phyloP scores from a whole-genome alignment of 1,284 basidiomycete species.

The Irpex lacteus region DNA sequence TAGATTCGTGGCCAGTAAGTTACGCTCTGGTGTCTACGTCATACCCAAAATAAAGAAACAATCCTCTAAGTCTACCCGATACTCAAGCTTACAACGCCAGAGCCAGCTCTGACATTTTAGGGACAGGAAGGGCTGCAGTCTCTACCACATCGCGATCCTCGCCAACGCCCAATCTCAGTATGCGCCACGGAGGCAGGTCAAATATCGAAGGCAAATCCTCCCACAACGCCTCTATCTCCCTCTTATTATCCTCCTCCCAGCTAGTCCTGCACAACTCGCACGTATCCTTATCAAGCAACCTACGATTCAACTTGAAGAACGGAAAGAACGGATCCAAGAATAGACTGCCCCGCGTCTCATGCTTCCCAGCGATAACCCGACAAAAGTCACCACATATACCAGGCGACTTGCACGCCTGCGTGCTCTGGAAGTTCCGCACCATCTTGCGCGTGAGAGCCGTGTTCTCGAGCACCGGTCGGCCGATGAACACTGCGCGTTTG shows the following conservation, averaged over 20 bases:
- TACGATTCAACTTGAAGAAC: slow-evolving; percentile 14
- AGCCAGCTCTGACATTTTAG: background rate
- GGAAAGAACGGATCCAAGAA: slow-evolving; percentile 10
- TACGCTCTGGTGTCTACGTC: background rate
- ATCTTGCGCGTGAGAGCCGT: slow-evolving; percentile 11
- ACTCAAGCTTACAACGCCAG: background rate
- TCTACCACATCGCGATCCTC: background rate
- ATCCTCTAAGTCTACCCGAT: background rate
- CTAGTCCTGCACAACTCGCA: slow-evolving; percentile 5
- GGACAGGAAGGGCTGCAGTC: background rate
- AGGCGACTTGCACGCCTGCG: slow-evolving; percentile 4
- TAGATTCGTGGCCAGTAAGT: background rate
- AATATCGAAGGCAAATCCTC: slow-evolving; percentile 12
- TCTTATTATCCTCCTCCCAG: slow-evolving; percentile 12
- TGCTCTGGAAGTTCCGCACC: slow-evolving; percentile 10
- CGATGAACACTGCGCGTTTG: slow-evolving; percentile 14
- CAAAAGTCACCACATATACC: slow-evolving; percentile 12
- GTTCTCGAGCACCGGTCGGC: slow-evolving; percentile 11
- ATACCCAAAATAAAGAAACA: background rate
- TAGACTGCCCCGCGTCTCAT: slow-evolving; percentile 13
- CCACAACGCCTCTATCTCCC: slow-evolving; percentile 10
- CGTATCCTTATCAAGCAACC: slow-evolving; percentile 7
- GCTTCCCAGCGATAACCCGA: slow-evolving; percentile 11
- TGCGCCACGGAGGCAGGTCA: slow-evolving; percentile 13
- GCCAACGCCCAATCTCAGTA: background rate